A percentile compares a stretch with the other conserved stretches of the same genome.
phyloP scores from a whole-genome alignment of 176 grass and related monocot genomes.

The Tuctoria greenei region DNA sequence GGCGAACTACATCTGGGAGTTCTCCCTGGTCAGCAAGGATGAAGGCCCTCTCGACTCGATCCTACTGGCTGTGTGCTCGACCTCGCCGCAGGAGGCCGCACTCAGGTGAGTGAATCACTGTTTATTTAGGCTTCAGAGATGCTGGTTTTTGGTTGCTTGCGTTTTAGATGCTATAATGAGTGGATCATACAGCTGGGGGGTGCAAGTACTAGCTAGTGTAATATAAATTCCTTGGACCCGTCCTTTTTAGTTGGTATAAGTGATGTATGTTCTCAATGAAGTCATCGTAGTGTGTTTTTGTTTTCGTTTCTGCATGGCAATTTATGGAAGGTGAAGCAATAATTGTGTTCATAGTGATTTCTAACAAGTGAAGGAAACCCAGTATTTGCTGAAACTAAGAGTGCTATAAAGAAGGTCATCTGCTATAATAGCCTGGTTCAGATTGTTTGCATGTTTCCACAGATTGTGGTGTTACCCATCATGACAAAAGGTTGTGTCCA shows the following conservation, averaged over 20 bases:
- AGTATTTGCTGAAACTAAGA: not conserved
- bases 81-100: slow-evolving; percentile 67
- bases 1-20: slow-evolving; percentile 88
- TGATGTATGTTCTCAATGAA: not conserved
- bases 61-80: slow-evolving; percentile 67
- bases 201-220: slow-evolving; percentile 14
- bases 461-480: slow-evolving; percentile 2
- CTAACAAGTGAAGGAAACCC: not conserved
- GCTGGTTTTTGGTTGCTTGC: not conserved
- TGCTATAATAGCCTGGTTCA: not conserved
- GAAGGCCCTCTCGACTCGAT: slow-evolving; percentile 89
- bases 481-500: not conserved
- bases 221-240: slow-evolving; percentile 3
- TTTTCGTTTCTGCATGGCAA: not conserved
- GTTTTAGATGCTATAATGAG: not conserved
- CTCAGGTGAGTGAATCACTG: slow-evolving; percentile 53
- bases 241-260: slow-evolving; percentile 19
- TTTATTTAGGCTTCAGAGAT: slow-evolving; percentile 2
- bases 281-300: not conserved
- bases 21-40: slow-evolving; percentile 52
- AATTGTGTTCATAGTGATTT: not conserved
- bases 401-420: not conserved
- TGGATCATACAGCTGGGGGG: not conserved
- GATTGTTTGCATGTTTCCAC: not conserved
- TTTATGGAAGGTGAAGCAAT: not conserved